Percentiles rank a stretch among this genome's conserved stretches.
phyloP scores from a whole-genome alignment of 257 asterid species.

The Nemophila menziesii region DNA sequence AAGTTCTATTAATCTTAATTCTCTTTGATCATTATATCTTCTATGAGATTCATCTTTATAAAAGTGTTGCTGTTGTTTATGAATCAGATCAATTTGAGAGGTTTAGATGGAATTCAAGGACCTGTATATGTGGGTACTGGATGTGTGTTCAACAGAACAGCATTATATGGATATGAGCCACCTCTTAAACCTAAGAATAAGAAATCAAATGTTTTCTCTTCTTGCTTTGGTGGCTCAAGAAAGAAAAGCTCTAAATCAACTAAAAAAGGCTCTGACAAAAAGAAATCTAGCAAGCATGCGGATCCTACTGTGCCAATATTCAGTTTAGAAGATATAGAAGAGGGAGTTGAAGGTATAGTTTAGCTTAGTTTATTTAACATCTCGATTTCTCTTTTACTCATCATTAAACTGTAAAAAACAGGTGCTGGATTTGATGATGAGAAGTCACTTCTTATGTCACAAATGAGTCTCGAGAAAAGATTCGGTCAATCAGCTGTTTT shows the following conservation, averaged over 20 bases:
- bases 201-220: slow-evolving; percentile 47
- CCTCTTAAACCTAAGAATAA: slow-evolving; percentile 76
- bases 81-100: slow-evolving; percentile 84
- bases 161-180: slow-evolving; percentile 87
- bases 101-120: slow-evolving; percentile 95
- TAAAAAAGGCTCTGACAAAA: slow-evolving; percentile 80
- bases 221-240: slow-evolving; percentile 67
- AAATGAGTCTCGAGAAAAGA: slow-evolving; percentile 92
- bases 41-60: not conserved
- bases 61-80: not conserved
- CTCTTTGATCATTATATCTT: not conserved
- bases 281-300: slow-evolving; percentile 76
- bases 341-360: slow-evolving; percentile 85
- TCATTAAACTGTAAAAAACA: slow-evolving; percentile 8
- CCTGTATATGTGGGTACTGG: slow-evolving; percentile 98
- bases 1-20: slow-evolving; percentile 22
- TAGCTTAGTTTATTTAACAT: not conserved
- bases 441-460: slow-evolving; percentile 82
- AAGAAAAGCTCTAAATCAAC: slow-evolving; percentile 66
- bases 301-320: slow-evolving; percentile 94
- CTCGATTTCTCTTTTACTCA: not conserved
- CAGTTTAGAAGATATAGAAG: slow-evolving; percentile 95
- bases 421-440: slow-evolving; percentile 98
- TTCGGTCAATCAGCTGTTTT: slow-evolving; percentile 95
- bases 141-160: slow-evolving; percentile 91